Evolutionary conservation across 73 alveolate genomes (phyloP).

Genomic region (Tetrahymena elliotti): DNA sequence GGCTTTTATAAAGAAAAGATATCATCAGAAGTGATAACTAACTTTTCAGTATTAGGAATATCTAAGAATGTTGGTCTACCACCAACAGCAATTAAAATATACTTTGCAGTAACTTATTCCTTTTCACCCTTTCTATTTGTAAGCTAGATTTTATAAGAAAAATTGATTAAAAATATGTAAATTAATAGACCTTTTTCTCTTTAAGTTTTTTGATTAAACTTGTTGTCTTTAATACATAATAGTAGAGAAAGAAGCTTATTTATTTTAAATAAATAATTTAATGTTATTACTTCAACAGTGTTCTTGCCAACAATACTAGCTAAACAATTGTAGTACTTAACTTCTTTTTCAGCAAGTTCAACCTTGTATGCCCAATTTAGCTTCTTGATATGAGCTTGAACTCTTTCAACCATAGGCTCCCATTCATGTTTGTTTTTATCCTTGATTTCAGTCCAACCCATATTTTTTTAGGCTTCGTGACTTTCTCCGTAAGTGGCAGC

Average conservation of each 20-base stretch:
- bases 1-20: constrained; percentile 80
- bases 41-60: constrained; percentile 46
- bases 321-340: constrained; percentile 81
- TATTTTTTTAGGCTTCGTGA: not conserved
- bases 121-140: constrained; percentile 71
- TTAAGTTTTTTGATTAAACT: not conserved
- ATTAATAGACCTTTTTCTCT: not conserved
- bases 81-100: constrained; percentile 85
- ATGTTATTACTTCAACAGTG: constrained; percentile 68
- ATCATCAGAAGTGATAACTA: constrained; percentile 85
- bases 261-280: too few species aligned
- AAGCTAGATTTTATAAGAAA: constrained; percentile 30
- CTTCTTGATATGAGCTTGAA: constrained; percentile 74
- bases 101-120: constrained; percentile 68
- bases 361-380: constrained; percentile 88
- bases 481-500: constrained; percentile 89
- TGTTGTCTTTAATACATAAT: not conserved
- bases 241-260: not conserved
- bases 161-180: not conserved
- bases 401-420: constrained; percentile 78
- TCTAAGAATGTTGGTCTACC: constrained; percentile 73
- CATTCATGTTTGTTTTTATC: constrained; percentile 66
- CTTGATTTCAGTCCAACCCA: constrained; percentile 35
- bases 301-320: constrained; percentile 91
- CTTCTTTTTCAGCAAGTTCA: constrained; percentile 63